phyloP scores from a whole-genome alignment of 2,329 filamentous ascomycete species.

The Alternaria arbusti region DNA sequence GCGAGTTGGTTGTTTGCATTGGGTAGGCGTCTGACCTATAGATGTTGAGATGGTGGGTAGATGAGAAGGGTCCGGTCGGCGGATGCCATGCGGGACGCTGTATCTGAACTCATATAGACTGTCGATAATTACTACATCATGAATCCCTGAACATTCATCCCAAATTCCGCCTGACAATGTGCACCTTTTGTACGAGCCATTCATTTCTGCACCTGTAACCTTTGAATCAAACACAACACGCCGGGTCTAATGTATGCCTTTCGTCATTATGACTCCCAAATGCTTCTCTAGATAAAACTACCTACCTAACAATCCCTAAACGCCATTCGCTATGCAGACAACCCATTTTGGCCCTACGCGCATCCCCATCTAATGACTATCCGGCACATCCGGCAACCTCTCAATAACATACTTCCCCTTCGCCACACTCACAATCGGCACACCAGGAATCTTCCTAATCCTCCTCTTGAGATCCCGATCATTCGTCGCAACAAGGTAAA shows the following conservation, averaged over 20 bases:
- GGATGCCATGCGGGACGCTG: neutral
- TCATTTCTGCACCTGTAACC: neutral
- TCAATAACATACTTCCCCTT: slow-evolving; percentile 95
- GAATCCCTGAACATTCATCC: neutral
- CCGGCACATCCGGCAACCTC: slow-evolving; percentile 82
- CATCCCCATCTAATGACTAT: slow-evolving; percentile 50
- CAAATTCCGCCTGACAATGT: neutral
- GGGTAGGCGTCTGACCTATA: neutral
- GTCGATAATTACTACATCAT: neutral
- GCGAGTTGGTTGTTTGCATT: slow-evolving; percentile 9
- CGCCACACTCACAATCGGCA: slow-evolving; percentile 80
- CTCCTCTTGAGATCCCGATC: slow-evolving; percentile 74
- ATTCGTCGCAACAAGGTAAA: slow-evolving; percentile 54
- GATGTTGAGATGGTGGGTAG: neutral
- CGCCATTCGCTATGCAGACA: slow-evolving; percentile 14
- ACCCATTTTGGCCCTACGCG: neutral
- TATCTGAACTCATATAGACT: neutral
- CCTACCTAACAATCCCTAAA: neutral
- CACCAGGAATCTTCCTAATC: slow-evolving; percentile 80
- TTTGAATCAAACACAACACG: neutral
- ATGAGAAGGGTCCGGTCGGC: neutral
- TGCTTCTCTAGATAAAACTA: neutral
- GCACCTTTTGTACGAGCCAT: neutral
- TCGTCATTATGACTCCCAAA: neutral
- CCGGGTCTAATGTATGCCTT: neutral